Evolutionary conservation across 805 yeast genomes (phyloP), one percentile per base, ranked within the genome.

Genomic region (Yamadazyma ubonensis): DNA sequence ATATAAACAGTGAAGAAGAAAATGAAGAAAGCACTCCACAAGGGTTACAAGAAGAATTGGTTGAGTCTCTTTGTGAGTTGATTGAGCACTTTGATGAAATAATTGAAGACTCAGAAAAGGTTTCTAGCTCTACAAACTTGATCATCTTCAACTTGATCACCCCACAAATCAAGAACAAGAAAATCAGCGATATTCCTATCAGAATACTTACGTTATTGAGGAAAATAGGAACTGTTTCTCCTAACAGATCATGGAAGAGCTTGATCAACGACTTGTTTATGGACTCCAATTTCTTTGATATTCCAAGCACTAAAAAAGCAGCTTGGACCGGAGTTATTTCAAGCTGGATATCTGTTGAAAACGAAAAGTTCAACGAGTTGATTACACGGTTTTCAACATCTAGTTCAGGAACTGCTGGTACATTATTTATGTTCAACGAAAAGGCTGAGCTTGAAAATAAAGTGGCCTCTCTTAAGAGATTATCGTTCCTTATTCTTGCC

Each of bases 381-480:
- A 20, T 42, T 4, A n/a, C 19, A 11, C 44, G 36, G 18, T 27
- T 47, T 10, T 14, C 42, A 2, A 18, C 34, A 4, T 14, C 37
- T 7, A 26, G 28, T 8, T 16, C 42, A 4, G 35, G 23, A 41
- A 51, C 33, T 25, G 57, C 26, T 48, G 62, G 41, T 49, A 79
- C 81, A 15, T 65, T 85, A 4, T 87, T 86, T 60, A 81, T 76
- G 26, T 83, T 90, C 80, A 82, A 79, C 44, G 88, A 84, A 41
- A 55, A 49, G 27, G 76, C 81, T 11, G 93, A 85, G 49, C 69
- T 76, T 10, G 73, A 73, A 26, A 62, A 65, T 18, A 78, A 79
- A 46, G 61, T 71, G 2, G 63, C 66, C 44, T 76, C 79, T 32
- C 54, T 90, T 33, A 75, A 76, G 41, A 73, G 95, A 38, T 69